Percentiles rank a stretch among this genome's conserved stretches.
Evolutionary conservation across 306 rosid genomes (phyloP).

Genomic region (Medicago arabica): DNA sequence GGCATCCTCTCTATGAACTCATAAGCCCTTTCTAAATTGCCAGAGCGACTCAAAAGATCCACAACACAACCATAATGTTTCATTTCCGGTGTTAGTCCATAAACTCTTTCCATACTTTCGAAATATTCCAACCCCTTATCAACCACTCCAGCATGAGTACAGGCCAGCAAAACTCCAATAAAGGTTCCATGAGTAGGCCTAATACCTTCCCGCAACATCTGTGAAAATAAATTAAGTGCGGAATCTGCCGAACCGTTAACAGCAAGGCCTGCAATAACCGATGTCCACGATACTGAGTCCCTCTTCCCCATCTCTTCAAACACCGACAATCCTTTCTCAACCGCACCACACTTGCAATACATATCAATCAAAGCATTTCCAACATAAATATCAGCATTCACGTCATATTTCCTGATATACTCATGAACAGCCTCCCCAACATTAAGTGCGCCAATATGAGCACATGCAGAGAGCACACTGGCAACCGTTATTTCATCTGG

Average conservation of each 20-base stretch:
- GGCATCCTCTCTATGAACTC: slow-evolving; percentile 76
- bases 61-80: slow-evolving; percentile 82
- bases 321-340: slow-evolving; percentile 74
- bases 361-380: slow-evolving; percentile 81
- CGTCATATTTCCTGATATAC: slow-evolving; percentile 54
- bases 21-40: slow-evolving; percentile 73
- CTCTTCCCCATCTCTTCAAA: slow-evolving; percentile 67
- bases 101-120: slow-evolving; percentile 69
- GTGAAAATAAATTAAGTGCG: slow-evolving; percentile 63
- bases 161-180: slow-evolving; percentile 78
- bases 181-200: slow-evolving; percentile 73
- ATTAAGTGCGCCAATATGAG: slow-evolving; percentile 82
- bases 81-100: slow-evolving; percentile 75
- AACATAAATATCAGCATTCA: slow-evolving; percentile 69
- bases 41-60: slow-evolving; percentile 86
- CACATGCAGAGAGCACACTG: slow-evolving; percentile 88
- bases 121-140: slow-evolving; percentile 76
- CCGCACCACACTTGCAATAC: slow-evolving; percentile 89
- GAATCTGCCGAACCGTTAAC: slow-evolving; percentile 82
- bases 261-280: slow-evolving; percentile 78
- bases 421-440: slow-evolving; percentile 73
- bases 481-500: slow-evolving; percentile 74
- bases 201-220: slow-evolving; percentile 67
- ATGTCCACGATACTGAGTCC: slow-evolving; percentile 77
- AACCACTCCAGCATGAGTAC: slow-evolving; percentile 85